Base-by-base conservation (phyloP, 1,284 basidiomycete genomes). In the Blastosporella zonata region DNA sequence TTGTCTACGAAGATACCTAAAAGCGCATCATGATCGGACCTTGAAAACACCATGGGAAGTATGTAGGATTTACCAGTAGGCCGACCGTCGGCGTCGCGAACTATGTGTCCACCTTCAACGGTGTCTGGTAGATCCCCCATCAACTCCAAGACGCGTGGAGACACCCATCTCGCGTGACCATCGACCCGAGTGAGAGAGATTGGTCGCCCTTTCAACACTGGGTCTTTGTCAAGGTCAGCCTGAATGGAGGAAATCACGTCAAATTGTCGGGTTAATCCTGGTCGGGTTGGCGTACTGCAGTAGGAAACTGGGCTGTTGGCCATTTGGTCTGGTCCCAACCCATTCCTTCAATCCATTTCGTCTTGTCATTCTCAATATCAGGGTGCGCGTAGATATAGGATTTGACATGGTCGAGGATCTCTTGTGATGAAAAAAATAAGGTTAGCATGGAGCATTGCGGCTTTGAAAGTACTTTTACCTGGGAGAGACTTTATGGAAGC, bases 241-340 rank as follows among this genome's bases (percentile, higher is more conserved):
- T 86, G 39, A 22, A 20, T 2, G 5, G n/a, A 45, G 21, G 8
- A 12, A 31, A 35, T 23, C 9, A 17, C 12, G 18, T 36, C n/a
- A 28, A 10, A 22, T 18, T 27, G n/a, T 2, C 13, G 9, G 5
- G 15, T 20, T 28, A 39, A n/a, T n/a, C n/a, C n/a, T n/a, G n/a
- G 25, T 6, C 15, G 31, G 15, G 22, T 22, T 35, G 34, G 39
- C 43, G 18, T 35, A 92, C 92, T 3, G 90, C 87, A 20, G 79
- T 87, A 0, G 94, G 93, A 60, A 93, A 95, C 22, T 74, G 65
- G 21, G 77, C 69, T 15, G 73, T 78, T 1, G 75, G 57, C 86
- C 86, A 89, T 50, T 78, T 73, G 3, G 89, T 96, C 66, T 97
- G 93, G 62, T 97, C 91, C 93, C 94, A 97, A 4, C 93, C 94